phyloP scores from a whole-genome alignment of 2,329 filamentous ascomycete species.

The Claviceps capensis region DNA sequence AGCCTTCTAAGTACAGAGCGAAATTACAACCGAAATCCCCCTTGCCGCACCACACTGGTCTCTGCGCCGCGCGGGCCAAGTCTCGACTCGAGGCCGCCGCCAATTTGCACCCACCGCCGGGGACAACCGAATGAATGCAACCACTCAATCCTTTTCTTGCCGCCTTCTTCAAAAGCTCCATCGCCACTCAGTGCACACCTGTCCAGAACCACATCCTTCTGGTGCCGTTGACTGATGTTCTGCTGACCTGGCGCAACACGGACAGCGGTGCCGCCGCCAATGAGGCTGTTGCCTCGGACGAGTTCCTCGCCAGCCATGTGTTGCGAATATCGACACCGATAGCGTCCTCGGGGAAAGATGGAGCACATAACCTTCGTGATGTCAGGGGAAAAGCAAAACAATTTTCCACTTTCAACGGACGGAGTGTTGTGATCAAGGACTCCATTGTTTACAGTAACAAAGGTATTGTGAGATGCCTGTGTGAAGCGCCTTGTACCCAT shows the following conservation, averaged over 20 bases:
- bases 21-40: background rate
- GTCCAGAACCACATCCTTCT: constrained; percentile 87
- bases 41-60: background rate
- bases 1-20: background rate
- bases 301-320: constrained; percentile 94
- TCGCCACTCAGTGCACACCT: constrained; percentile 82
- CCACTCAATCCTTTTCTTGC: constrained; percentile 96
- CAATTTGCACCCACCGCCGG: constrained; percentile 13
- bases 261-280: constrained; percentile 65
- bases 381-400: constrained; percentile 86
- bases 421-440: constrained; percentile 90
- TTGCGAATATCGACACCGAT: constrained; percentile 58
- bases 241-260: constrained; percentile 75
- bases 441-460: constrained; percentile 91
- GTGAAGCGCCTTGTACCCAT: background rate
- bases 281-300: constrained; percentile 78
- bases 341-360: constrained; percentile 41
- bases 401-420: constrained; percentile 82
- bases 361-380: constrained; percentile 57
- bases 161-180: constrained; percentile 95
- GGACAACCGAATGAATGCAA: constrained; percentile 54
- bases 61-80: constrained; percentile 2
- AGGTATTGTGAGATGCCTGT: constrained; percentile 35
- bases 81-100: constrained; percentile 15
- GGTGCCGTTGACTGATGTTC: constrained; percentile 82